Conservation (phyloP, 2,329 filamentous ascomycete genomes). For the Xylaria sp. region DNA sequence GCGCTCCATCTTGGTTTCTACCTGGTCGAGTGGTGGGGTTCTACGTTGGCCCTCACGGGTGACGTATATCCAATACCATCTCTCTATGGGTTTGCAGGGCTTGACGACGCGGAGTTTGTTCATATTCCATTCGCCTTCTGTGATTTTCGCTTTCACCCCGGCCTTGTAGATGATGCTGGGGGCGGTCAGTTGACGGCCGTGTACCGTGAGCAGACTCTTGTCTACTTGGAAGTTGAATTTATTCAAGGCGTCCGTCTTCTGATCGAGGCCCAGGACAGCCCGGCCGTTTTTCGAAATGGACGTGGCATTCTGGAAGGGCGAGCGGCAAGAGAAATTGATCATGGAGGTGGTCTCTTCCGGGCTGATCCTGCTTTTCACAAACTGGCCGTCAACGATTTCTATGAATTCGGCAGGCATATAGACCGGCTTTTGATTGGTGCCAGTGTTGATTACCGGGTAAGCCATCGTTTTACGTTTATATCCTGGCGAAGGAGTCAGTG, state of each 20-base stretch:
- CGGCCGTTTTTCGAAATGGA: conserved; percentile 58
- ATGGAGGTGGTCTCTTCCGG: conserved; percentile 59
- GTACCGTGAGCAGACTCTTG: conserved; percentile 62
- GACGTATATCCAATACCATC: conserved; percentile 49
- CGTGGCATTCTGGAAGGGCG: conserved; percentile 59
- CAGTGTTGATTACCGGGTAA: conserved; percentile 62
- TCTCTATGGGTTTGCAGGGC: conserved; percentile 40
- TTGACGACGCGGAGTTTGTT: conserved; percentile 49
- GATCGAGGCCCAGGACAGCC: conserved; percentile 52
- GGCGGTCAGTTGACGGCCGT: conserved; percentile 59
- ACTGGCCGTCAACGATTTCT: conserved; percentile 58
- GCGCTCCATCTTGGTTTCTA: conserved; percentile 24
- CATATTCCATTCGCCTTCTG: conserved; percentile 67
- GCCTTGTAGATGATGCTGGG: conserved; percentile 57
- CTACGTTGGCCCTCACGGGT: neutral
- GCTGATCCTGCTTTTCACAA: conserved; percentile 53
- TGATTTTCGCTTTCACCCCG: conserved; percentile 3
- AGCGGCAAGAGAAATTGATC: conserved; percentile 66
- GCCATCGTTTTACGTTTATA: conserved; percentile 32
- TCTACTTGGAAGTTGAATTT: conserved; percentile 60
- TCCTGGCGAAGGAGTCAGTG: conserved; percentile 22
- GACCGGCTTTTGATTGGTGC: conserved; percentile 48
- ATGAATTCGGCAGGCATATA: conserved; percentile 66
- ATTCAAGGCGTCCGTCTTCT: conserved; percentile 28
- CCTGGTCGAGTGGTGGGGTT: conserved; percentile 14